Conservation (phyloP, 202 grass and related monocot genomes). For the Setaria viridis region DNA sequence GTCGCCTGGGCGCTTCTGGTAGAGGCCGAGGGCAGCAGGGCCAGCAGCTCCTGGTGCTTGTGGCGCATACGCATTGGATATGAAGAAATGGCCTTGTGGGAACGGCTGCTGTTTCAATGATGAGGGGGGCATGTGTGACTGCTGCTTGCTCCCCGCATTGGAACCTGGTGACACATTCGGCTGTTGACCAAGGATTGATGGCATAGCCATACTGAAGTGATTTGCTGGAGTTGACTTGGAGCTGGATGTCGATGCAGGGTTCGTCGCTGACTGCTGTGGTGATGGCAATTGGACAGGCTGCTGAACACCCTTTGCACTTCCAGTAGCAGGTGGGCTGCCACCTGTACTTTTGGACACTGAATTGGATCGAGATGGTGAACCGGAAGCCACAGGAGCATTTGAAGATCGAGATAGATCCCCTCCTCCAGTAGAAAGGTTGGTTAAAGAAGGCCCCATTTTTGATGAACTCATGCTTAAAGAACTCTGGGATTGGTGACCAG, state of each 20-base stretch:
- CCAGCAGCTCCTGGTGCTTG: constrained; percentile 55
- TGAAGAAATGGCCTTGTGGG: constrained; percentile 66
- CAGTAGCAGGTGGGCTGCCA: constrained; percentile 69
- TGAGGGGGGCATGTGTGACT: constrained; percentile 47
- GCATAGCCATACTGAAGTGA: constrained; percentile 63
- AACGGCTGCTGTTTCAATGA: constrained; percentile 61
- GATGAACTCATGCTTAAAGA: constrained; percentile 69
- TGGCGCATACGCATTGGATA: constrained; percentile 55
- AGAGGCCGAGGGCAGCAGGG: constrained; percentile 41
- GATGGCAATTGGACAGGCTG: constrained; percentile 46
- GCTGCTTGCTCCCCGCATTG: constrained; percentile 68
- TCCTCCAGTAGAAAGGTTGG: constrained; percentile 67
- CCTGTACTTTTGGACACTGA: constrained; percentile 79
- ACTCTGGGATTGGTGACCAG: constrained; percentile 73
- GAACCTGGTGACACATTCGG: constrained; percentile 52
- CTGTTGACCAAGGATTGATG: constrained; percentile 86
- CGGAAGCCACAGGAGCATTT: constrained; percentile 63
- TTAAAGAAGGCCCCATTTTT: constrained; percentile 60
- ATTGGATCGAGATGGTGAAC: constrained; percentile 63
- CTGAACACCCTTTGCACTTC: constrained; percentile 64
- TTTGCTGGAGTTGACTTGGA: constrained; percentile 53
- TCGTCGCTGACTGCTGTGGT: constrained; percentile 70
- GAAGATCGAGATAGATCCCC: constrained; percentile 71
- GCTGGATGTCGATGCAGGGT: constrained; percentile 60
- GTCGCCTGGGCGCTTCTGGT: constrained; percentile 67